These are phyloP conservation scores for Solanum peruvianum DNA, from an alignment of 257 asterid genomes.

Conservation along the genomic window DNA sequence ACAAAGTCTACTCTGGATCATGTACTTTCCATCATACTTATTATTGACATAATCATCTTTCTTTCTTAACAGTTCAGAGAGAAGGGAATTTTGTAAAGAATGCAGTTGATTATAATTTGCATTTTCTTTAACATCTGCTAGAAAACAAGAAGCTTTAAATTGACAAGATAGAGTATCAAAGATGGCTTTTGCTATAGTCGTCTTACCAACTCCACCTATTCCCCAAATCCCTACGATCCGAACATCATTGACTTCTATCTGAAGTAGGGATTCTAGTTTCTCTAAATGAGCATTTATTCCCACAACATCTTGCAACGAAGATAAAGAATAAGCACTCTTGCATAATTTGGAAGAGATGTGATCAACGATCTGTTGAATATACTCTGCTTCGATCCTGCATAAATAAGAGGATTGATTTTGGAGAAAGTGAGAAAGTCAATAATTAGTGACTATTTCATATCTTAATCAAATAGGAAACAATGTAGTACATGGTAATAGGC, in stretches of 20 bases:
- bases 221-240: not conserved
- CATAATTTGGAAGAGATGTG: not conserved
- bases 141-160: not conserved
- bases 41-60: not conserved
- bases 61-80: not conserved
- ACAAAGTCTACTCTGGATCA: not conserved
- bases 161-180: not conserved
- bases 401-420: not conserved
- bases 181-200: not conserved
- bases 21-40: not conserved
- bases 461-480: not conserved
- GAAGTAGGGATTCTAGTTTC: not conserved
- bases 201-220: not conserved
- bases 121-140: not conserved
- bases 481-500: not conserved
- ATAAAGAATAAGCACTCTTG: not conserved
- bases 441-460: too few relatives aligned
- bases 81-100: not conserved
- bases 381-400: not conserved
- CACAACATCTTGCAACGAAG: not conserved
- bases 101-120: not conserved
- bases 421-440: too few relatives aligned
- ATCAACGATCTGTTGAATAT: not conserved
- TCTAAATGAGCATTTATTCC: not conserved
- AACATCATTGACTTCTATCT: not conserved